Percentiles rank a stretch among this genome's conserved stretches.
Evolutionary conservation across 1,284 basidiomycete genomes (phyloP).

Genomic region (Apiotrichum sp.): DNA sequence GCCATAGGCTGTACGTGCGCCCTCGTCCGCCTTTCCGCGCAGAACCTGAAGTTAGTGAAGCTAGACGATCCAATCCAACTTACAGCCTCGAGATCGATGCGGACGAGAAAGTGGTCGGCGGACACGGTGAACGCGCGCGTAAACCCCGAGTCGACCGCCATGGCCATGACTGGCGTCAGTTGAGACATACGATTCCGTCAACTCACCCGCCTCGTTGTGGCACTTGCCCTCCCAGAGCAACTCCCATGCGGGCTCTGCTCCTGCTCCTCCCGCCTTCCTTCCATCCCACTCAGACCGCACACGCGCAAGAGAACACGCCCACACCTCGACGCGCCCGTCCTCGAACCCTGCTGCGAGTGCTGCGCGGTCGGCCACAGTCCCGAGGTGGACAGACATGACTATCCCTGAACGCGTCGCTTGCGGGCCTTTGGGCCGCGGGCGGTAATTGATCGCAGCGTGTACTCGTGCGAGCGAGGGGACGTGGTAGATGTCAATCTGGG

Average conservation of each 20-base stretch:
- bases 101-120: constrained; percentile 70
- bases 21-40: neutral
- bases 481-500: constrained; percentile 60
- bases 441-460: constrained; percentile 58
- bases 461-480: constrained; percentile 59
- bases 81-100: constrained; percentile 49
- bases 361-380: constrained; percentile 46
- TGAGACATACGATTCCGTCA: constrained; percentile 7
- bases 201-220: constrained; percentile 70
- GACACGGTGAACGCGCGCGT: constrained; percentile 68
- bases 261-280: constrained; percentile 7
- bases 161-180: constrained; percentile 66
- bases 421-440: constrained; percentile 4
- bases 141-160: constrained; percentile 60
- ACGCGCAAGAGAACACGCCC: constrained; percentile 48
- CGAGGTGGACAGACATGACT: constrained; percentile 74
- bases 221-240: constrained; percentile 61
- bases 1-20: constrained; percentile 20
- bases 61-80: neutral
- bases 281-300: constrained; percentile 17
- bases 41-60: constrained; percentile 4
- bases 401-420: constrained; percentile 54
- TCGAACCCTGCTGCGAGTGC: constrained; percentile 69
- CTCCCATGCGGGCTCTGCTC: constrained; percentile 56
- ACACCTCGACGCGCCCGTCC: constrained; percentile 66